These are phyloP conservation scores for Tetraselmis striata DNA, from an alignment of 139 green algal genomes.

Conservation along the genomic window DNA sequence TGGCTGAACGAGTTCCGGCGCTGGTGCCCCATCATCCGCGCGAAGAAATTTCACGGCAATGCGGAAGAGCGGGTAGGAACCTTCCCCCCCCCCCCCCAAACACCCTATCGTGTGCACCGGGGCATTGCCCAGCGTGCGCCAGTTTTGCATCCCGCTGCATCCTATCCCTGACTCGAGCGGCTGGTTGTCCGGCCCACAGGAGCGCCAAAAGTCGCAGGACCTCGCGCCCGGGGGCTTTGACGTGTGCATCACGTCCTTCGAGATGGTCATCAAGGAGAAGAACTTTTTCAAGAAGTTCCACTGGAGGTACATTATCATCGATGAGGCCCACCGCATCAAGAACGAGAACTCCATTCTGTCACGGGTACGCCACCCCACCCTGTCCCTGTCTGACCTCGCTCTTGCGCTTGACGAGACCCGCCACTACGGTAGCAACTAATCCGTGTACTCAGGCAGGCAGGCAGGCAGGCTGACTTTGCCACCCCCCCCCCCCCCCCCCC, in stretches of 20 bases:
- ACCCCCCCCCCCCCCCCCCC: neutral
- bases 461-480: no score
- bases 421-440: no score
- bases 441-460: no score
- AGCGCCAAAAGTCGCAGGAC: neutral
- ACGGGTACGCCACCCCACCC: conserved; percentile 34
- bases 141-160: neutral
- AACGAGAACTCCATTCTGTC: conserved; percentile 95
- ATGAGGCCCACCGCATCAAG: conserved; percentile 99
- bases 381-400: no score
- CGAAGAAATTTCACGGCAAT: conserved; percentile 95
- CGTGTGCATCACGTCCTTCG: conserved; percentile 92
- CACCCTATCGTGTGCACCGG: no score
- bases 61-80: conserved; percentile 76
- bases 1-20: conserved; percentile 97
- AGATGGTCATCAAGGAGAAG: conserved; percentile 99
- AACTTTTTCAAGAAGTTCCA: conserved; percentile 87
- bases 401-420: no score
- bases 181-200: no score
- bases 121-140: no score
- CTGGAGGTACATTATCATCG: conserved; percentile 99
- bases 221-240: conserved; percentile 78
- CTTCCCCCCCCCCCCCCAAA: no score
- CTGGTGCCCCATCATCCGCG: conserved; percentile 86
- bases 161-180: no score